phyloP scores from a whole-genome alignment of 2,329 filamentous ascomycete species.

The Apiospora hydei region DNA sequence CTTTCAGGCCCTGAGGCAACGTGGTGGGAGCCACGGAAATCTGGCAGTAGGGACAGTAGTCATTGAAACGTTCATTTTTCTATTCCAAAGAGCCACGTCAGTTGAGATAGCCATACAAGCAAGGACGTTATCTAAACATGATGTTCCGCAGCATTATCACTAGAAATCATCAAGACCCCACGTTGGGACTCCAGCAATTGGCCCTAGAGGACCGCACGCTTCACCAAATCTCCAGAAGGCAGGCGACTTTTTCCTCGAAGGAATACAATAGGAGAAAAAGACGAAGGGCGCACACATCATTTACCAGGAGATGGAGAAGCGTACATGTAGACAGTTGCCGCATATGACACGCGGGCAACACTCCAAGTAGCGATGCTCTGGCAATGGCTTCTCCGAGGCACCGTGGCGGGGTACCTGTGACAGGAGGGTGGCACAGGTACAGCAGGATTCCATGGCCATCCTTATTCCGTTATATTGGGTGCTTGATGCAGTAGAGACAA shows the following conservation, averaged over 20 bases:
- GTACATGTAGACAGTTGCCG: slow-evolving; percentile 70
- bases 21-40: slow-evolving; percentile 66
- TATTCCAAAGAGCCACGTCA: slow-evolving; percentile 35
- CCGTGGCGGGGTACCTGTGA: slow-evolving; percentile 59
- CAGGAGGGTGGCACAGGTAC: slow-evolving; percentile 72
- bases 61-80: slow-evolving; percentile 72
- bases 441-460: slow-evolving; percentile 59
- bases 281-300: not conserved
- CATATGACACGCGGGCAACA: slow-evolving; percentile 79
- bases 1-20: slow-evolving; percentile 68
- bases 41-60: slow-evolving; percentile 79
- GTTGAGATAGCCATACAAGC: not conserved
- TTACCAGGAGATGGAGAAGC: slow-evolving; percentile 34
- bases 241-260: not conserved
- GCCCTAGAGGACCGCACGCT: not conserved
- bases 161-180: not conserved
- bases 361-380: slow-evolving; percentile 65
- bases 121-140: not conserved
- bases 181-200: not conserved
- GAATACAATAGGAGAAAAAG: not conserved
- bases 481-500: not conserved
- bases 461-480: not conserved
- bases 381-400: slow-evolving; percentile 66
- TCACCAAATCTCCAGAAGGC: not conserved
- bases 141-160: not conserved